phyloP scores from a whole-genome alignment of 2,329 filamentous ascomycete species.

The Leptodontidium sp. region DNA sequence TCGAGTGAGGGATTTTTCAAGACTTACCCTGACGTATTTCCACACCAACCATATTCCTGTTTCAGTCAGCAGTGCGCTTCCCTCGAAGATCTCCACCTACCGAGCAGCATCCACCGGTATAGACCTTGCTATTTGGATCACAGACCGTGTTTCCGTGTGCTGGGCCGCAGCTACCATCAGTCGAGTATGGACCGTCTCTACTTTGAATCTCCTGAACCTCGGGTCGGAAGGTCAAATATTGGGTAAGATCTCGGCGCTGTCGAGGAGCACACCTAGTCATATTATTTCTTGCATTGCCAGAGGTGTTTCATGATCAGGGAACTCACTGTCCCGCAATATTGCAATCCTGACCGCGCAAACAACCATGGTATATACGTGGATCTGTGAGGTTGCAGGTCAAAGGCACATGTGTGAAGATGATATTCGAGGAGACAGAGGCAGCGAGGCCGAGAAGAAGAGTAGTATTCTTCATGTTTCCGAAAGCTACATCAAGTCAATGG shows the following conservation, averaged over 20 bases:
- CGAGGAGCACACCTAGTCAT: constrained; percentile 39
- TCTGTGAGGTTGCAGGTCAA: constrained; percentile 51
- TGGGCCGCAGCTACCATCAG: constrained; percentile 49
- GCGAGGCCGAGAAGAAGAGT: constrained; percentile 45
- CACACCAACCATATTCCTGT: constrained; percentile 51
- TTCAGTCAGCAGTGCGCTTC: constrained; percentile 21
- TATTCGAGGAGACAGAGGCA: constrained; percentile 54
- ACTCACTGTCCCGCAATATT: constrained; percentile 40
- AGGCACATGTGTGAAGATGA: constrained; percentile 56
- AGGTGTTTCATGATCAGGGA: background rate
- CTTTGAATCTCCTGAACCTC: background rate
- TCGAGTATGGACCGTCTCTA: constrained; percentile 49
- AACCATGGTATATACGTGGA: constrained; percentile 44
- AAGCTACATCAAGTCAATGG: constrained; percentile 22
- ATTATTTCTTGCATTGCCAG: constrained; percentile 22
- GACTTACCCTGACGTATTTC: constrained; percentile 48
- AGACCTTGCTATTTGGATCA: constrained; percentile 53
- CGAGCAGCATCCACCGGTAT: constrained; percentile 56
- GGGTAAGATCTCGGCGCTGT: constrained; percentile 24
- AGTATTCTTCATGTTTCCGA: constrained; percentile 41
- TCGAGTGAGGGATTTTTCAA: background rate
- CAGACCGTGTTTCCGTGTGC: constrained; percentile 45
- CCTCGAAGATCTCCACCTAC: constrained; percentile 32
- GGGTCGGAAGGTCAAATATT: constrained; percentile 31
- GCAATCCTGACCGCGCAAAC: constrained; percentile 45